phyloP scores from a whole-genome alignment of 164 flowering plant species.

The Aristolochia fimbriata region DNA sequence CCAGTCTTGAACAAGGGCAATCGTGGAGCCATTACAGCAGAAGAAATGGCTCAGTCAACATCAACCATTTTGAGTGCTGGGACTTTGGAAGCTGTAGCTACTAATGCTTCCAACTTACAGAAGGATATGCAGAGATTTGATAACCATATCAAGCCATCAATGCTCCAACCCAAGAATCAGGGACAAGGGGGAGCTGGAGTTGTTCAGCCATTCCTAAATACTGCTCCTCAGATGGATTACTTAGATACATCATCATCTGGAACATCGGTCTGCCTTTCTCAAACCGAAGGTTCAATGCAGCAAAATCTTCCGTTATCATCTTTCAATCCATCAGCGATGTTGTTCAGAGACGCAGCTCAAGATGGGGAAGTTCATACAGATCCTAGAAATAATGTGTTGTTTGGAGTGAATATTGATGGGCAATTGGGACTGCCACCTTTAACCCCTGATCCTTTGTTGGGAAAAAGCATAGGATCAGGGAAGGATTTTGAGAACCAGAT shows the following conservation, averaged over 20 bases:
- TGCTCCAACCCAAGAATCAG: slow-evolving; percentile 42
- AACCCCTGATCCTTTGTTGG: slow-evolving; percentile 42
- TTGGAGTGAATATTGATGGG: slow-evolving; percentile 45
- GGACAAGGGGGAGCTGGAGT: slow-evolving; percentile 44
- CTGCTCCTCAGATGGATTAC: slow-evolving; percentile 53
- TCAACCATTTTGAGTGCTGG: slow-evolving; percentile 38
- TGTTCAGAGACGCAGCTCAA: slow-evolving; percentile 50
- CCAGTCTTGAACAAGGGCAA: slow-evolving; percentile 30
- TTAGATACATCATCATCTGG: slow-evolving; percentile 88
- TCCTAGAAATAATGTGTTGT: slow-evolving; percentile 42
- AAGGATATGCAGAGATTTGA: slow-evolving; percentile 55
- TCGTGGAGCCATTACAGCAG: slow-evolving; percentile 22
- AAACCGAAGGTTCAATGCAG: slow-evolving; percentile 54
- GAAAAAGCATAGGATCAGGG: slow-evolving; percentile 42
- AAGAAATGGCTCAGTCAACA: slow-evolving; percentile 59
- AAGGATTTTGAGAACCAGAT: slow-evolving; percentile 52
- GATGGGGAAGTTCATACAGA: slow-evolving; percentile 54
- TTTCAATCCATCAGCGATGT: slow-evolving; percentile 43
- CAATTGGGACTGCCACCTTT: slow-evolving; percentile 44
- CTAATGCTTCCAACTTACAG: slow-evolving; percentile 17
- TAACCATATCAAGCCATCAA: slow-evolving; percentile 35
- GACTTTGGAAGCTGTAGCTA: slow-evolving; percentile 43
- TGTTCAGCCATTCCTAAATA: slow-evolving; percentile 37
- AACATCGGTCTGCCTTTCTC: slow-evolving; percentile 71
- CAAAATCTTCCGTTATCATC: slow-evolving; percentile 37